These are phyloP conservation scores for Theobroma cacao DNA, from an alignment of 345 rosid genomes.

Conservation along the genomic window DNA sequence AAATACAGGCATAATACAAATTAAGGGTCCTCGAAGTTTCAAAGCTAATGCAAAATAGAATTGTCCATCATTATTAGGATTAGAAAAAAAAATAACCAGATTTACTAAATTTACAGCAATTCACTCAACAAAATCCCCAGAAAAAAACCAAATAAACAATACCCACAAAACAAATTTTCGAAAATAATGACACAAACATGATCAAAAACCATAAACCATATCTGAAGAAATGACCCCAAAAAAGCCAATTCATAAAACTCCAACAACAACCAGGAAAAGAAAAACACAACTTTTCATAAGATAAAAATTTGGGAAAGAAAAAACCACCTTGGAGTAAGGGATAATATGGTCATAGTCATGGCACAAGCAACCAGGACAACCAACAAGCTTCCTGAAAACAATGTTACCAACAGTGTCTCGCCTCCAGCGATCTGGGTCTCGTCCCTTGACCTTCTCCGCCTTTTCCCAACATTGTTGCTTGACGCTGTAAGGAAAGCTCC, in stretches of 20 bases:
- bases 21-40: background rate
- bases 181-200: no score
- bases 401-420: constrained; percentile 78
- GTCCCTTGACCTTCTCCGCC: constrained; percentile 81
- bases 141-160: background rate
- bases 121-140: background rate
- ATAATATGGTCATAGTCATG: constrained; percentile 94
- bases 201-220: background rate
- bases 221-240: background rate
- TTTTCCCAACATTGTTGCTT: constrained; percentile 98
- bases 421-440: constrained; percentile 89
- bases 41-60: background rate
- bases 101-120: background rate
- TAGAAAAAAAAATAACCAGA: background rate
- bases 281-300: background rate
- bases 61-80: background rate
- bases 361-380: constrained; percentile 96
- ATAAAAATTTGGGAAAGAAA: background rate
- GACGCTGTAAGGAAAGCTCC: constrained; percentile 82
- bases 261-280: background rate
- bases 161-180: background rate
- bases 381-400: constrained; percentile 86
- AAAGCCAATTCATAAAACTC: background rate
- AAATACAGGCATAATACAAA: background rate
- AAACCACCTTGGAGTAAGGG: constrained; percentile 87